Conservation (phyloP, 805 yeast species). For the Candida wancherniae region DNA sequence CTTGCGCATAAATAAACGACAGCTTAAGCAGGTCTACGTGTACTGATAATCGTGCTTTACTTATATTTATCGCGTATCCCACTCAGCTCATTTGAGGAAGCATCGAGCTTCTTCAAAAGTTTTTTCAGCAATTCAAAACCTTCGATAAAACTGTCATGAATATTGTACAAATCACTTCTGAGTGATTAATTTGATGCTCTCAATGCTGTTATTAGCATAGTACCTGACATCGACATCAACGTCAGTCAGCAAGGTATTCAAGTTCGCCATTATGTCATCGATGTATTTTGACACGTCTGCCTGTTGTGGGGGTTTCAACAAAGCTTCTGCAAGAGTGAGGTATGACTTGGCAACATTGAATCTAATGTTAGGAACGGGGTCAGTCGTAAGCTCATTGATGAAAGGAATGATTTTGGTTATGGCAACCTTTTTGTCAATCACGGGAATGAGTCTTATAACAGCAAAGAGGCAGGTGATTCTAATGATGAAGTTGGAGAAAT, state of each 20-base stretch:
- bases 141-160: not conserved
- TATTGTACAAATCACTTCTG: slow-evolving; percentile 2
- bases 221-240: slow-evolving; percentile 85
- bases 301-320: slow-evolving; percentile 23
- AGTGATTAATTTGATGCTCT: slow-evolving; percentile 20
- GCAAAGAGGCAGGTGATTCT: slow-evolving; percentile 90
- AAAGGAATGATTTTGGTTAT: slow-evolving; percentile 73
- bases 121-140: not conserved
- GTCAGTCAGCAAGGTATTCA: slow-evolving; percentile 64
- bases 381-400: slow-evolving; percentile 63
- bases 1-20: no score
- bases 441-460: slow-evolving; percentile 75
- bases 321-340: slow-evolving; percentile 52
- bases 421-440: slow-evolving; percentile 52
- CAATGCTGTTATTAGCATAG: slow-evolving; percentile 66
- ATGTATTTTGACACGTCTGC: slow-evolving; percentile 25
- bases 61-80: no score
- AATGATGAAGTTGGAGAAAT: slow-evolving; percentile 75
- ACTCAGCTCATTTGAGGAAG: not conserved
- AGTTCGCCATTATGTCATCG: slow-evolving; percentile 54
- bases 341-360: slow-evolving; percentile 91
- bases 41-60: no score
- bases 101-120: not conserved
- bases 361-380: slow-evolving; percentile 90
- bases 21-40: no score